Evolutionary conservation across 1,139 yeast species (phyloP).

Genomic region (Protomyces lactucae-debilis): DNA sequence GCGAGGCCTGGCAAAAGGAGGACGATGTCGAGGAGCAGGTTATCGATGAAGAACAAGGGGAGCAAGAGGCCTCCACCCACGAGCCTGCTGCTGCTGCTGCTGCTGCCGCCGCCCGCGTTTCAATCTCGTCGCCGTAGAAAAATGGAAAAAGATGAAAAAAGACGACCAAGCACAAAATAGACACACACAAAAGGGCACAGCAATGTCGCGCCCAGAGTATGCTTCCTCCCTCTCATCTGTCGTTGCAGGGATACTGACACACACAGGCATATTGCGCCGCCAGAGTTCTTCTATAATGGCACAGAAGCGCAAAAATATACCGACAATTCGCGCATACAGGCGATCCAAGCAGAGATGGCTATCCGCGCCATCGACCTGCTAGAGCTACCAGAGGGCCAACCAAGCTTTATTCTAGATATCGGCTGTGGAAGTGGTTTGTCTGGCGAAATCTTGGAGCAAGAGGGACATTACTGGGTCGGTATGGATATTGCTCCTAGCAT

Average conservation of each 20-base stretch:
- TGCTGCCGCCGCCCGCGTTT: neutral
- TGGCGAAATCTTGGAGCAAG: constrained; percentile 90
- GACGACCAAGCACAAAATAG: neutral
- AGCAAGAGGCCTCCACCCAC: neutral
- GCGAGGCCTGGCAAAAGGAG: neutral
- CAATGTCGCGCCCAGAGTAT: neutral
- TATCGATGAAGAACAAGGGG: neutral
- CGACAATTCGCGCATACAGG: constrained; percentile 90
- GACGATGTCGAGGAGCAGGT: neutral
- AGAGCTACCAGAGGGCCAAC: constrained; percentile 62
- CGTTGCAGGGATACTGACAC: neutral
- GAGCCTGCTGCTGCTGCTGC: neutral
- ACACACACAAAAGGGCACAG: neutral
- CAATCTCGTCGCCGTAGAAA: neutral
- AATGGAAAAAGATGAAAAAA: neutral
- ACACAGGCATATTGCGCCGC: constrained; percentile 73
- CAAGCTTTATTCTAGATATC: constrained; percentile 61
- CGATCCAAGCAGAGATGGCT: constrained; percentile 96
- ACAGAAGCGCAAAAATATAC: constrained; percentile 86
- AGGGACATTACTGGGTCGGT: constrained; percentile 93
- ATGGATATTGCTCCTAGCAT: constrained; percentile 94
- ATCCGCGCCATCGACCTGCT: constrained; percentile 82
- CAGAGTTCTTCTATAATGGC: constrained; percentile 85
- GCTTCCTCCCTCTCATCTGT: neutral
- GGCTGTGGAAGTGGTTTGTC: constrained; percentile 98